Conservation (phyloP, 768 basidiomycete species). For the Rubroboletus pulcherrimus region DNA sequence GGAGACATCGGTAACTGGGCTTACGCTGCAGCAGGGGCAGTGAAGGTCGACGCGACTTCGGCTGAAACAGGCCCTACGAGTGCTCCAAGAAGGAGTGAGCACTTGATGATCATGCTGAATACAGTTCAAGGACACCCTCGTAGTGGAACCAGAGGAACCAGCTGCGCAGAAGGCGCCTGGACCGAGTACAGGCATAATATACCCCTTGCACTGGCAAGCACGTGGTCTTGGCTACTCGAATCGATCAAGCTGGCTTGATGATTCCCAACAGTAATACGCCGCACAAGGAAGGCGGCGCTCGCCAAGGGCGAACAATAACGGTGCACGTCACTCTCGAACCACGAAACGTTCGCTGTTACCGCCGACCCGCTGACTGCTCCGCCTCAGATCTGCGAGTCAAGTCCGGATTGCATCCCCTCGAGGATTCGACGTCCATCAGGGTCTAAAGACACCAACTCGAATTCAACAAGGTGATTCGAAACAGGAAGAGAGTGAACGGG, state of each 20-base stretch:
- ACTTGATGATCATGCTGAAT: conserved; percentile 14
- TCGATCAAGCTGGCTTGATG: neutral
- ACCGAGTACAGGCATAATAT: conserved; percentile 4
- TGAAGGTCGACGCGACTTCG: conserved; percentile 24
- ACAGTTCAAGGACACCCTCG: neutral
- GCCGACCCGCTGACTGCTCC: neutral
- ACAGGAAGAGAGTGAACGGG: neutral
- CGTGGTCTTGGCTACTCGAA: conserved; percentile 2
- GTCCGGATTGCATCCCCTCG: neutral
- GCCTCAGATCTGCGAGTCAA: neutral
- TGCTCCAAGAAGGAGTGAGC: conserved; percentile 13
- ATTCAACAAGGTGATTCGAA: neutral
- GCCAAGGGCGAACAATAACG: neutral
- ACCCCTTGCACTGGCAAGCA: neutral
- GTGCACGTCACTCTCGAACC: neutral
- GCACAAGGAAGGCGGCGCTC: neutral
- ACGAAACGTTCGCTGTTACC: neutral
- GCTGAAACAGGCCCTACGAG: conserved; percentile 20
- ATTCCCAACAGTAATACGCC: neutral
- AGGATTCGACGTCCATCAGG: neutral
- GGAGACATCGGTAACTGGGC: neutral
- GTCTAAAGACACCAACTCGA: too few species aligned
- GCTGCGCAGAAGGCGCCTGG: neutral
- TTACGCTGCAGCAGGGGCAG: conserved; percentile 29
- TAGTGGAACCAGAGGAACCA: neutral